These are phyloP conservation scores for Didymella arachidicola DNA, from an alignment of 2,329 filamentous ascomycete species.

Conservation along the genomic window DNA sequence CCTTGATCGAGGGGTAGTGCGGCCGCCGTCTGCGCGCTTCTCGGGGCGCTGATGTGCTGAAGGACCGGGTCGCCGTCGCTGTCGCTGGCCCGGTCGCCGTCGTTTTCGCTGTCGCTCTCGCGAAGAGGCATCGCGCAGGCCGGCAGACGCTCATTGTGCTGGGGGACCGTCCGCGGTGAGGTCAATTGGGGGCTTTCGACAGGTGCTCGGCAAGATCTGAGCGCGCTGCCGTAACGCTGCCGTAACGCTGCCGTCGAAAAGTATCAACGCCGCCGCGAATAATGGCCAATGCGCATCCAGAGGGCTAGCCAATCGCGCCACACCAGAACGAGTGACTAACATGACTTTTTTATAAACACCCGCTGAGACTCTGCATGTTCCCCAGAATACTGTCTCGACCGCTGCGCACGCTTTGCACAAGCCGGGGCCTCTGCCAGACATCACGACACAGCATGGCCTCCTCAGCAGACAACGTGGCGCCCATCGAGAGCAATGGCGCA, in stretches of 20 bases:
- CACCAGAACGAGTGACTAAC: constrained; percentile 37
- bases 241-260: background rate
- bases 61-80: constrained; percentile 50
- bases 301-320: constrained; percentile 39
- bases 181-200: constrained; percentile 9
- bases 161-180: constrained; percentile 13
- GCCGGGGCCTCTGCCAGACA: constrained; percentile 25
- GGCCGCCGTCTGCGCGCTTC: constrained; percentile 49
- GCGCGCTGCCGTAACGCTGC: constrained; percentile 12
- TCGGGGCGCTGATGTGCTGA: constrained; percentile 50
- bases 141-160: constrained; percentile 54
- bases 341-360: constrained; percentile 27
- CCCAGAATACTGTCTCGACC: constrained; percentile 33
- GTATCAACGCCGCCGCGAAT: constrained; percentile 29
- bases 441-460: constrained; percentile 45
- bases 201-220: constrained; percentile 10
- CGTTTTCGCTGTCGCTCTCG: constrained; percentile 31
- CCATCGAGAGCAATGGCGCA: constrained; percentile 44
- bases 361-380: constrained; percentile 30
- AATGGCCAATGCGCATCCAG: constrained; percentile 17
- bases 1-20: constrained; percentile 56
- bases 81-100: too few relatives aligned
- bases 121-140: constrained; percentile 54
- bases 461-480: constrained; percentile 40
- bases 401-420: constrained; percentile 35